Evolutionary conservation across 345 rosid species (phyloP).

Genomic region (Gossypium mustelinum): DNA sequence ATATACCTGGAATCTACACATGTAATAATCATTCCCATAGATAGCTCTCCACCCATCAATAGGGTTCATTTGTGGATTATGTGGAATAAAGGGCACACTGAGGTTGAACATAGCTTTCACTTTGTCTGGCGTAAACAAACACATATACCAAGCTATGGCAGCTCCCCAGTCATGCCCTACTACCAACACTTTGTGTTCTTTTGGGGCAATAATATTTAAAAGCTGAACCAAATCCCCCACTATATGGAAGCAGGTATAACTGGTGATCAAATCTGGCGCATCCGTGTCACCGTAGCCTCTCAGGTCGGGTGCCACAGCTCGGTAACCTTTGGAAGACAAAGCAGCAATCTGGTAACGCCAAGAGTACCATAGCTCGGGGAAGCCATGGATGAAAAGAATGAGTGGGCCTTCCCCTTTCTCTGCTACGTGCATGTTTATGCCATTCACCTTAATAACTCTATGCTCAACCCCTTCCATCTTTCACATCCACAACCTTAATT

Average conservation of each 20-base stretch:
- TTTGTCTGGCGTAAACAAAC: slow-evolving; percentile 52
- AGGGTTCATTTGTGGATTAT: slow-evolving; percentile 33
- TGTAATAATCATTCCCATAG: slow-evolving; percentile 53
- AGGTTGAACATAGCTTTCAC: slow-evolving; percentile 45
- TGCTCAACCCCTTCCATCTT: slow-evolving; percentile 18
- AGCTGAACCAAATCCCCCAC: slow-evolving; percentile 48
- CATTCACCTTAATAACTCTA: slow-evolving; percentile 7
- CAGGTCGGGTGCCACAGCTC: slow-evolving; percentile 65
- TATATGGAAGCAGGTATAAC: slow-evolving; percentile 46
- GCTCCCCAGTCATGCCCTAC: slow-evolving; percentile 78
- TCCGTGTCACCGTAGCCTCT: slow-evolving; percentile 62
- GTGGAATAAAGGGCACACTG: slow-evolving; percentile 36
- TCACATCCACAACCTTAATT: not conserved
- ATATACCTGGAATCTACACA: slow-evolving; percentile 58
- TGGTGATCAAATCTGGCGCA: slow-evolving; percentile 36
- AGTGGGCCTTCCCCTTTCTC: slow-evolving; percentile 60
- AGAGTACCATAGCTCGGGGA: slow-evolving; percentile 69
- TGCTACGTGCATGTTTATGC: slow-evolving; percentile 31
- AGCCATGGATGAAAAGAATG: slow-evolving; percentile 59
- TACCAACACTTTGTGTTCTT: slow-evolving; percentile 43
- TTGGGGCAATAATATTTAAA: slow-evolving; percentile 22
- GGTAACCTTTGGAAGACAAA: slow-evolving; percentile 53
- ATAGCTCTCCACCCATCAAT: slow-evolving; percentile 18
- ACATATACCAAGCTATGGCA: slow-evolving; percentile 42
- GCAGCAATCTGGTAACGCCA: slow-evolving; percentile 66